Percentiles rank a stretch among this genome's conserved stretches.
phyloP scores from a whole-genome alignment of 257 asterid species.

The Solanum etuberosum region DNA sequence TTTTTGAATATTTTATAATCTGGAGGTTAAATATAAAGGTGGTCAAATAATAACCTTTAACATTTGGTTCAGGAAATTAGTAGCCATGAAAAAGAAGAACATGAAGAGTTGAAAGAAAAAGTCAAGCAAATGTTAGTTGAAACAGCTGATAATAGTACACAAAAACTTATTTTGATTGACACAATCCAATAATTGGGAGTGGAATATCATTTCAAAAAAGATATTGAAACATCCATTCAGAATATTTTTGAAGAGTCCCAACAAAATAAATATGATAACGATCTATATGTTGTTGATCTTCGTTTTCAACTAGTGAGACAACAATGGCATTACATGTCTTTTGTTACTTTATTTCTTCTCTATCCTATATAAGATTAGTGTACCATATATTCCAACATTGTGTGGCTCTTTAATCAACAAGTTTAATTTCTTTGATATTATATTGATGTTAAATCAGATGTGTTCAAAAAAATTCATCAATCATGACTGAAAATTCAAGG shows the following conservation, averaged over 20 bases:
- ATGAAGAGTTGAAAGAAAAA: background rate
- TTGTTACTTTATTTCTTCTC: background rate
- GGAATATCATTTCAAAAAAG: background rate
- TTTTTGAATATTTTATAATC: too few species aligned
- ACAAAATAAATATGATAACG: background rate
- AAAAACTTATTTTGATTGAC: conserved; percentile 3
- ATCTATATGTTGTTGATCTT: background rate
- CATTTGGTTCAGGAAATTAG: background rate
- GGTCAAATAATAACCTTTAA: too few species aligned
- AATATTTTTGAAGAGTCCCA: background rate
- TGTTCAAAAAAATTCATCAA: conserved; percentile 2
- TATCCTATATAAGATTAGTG: too few species aligned
- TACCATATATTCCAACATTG: too few species aligned
- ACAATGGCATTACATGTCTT: conserved; percentile 6
- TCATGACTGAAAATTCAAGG: background rate
- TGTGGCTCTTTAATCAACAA: too few species aligned
- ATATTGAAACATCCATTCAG: background rate
- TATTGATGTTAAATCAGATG: background rate
- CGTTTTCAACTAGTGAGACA: conserved; percentile 9
- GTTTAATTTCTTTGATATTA: too few species aligned
- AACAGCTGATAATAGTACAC: background rate
- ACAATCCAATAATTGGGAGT: conserved; percentile 5
- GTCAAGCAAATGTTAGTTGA: background rate
- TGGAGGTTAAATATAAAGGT: too few species aligned
- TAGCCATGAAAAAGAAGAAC: background rate